Percentiles rank a stretch among this genome's conserved stretches.
Evolutionary conservation across 257 asterid species (phyloP).

Genomic region (Plectranthus barbatus): DNA sequence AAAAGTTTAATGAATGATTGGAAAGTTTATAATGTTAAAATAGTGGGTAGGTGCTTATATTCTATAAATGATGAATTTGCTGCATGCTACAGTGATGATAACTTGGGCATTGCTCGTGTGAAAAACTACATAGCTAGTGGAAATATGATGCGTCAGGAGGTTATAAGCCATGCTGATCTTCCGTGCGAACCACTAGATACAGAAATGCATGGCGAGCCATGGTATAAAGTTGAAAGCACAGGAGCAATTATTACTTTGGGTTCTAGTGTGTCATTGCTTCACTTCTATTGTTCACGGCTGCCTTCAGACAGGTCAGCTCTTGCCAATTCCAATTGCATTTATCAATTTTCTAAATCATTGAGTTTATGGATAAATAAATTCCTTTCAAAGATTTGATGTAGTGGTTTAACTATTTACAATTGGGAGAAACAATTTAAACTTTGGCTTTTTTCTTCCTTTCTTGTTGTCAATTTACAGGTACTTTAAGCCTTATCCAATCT

Average conservation of each 20-base stretch:
- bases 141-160: constrained; percentile 60
- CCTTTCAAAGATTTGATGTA: neutral
- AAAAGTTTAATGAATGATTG: neutral
- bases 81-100: constrained; percentile 41
- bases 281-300: constrained; percentile 71
- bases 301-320: constrained; percentile 69
- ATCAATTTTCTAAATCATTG: neutral
- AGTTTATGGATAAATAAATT: neutral
- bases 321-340: neutral
- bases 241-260: constrained; percentile 58
- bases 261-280: constrained; percentile 54
- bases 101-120: constrained; percentile 32
- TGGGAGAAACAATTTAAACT: neutral
- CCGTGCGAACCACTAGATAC: constrained; percentile 53
- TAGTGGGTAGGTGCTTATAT: neutral
- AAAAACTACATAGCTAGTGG: constrained; percentile 50
- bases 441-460: neutral
- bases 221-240: constrained; percentile 50
- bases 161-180: constrained; percentile 43
- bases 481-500: constrained; percentile 66
- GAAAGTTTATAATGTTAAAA: neutral
- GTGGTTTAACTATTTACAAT: neutral
- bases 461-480: constrained; percentile 37
- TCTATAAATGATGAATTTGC: neutral
- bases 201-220: constrained; percentile 34